phyloP scores from a whole-genome alignment of 2,329 filamentous ascomycete genomes.

The Pseudogymnoascus sp. region DNA sequence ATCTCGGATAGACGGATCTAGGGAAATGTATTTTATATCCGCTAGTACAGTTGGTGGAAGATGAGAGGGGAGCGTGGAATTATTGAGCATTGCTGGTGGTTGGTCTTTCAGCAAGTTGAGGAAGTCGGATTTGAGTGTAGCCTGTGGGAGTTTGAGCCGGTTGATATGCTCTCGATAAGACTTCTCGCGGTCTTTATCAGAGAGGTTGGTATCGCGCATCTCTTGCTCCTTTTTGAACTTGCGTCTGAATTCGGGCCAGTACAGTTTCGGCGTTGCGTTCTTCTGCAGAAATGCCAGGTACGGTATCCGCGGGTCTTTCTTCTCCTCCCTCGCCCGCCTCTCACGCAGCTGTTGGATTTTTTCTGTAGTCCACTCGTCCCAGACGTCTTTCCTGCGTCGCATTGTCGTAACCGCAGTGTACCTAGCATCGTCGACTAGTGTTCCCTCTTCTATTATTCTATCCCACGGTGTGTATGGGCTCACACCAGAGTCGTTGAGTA shows the following conservation, averaged over 20 bases:
- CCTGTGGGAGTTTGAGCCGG: conserved; percentile 56
- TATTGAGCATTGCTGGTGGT: conserved; percentile 51
- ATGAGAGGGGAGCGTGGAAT: conserved; percentile 44
- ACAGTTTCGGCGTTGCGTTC: conserved; percentile 81
- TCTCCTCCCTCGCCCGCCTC: conserved; percentile 65
- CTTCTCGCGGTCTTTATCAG: conserved; percentile 73
- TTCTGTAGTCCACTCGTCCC: conserved; percentile 74
- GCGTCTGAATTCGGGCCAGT: conserved; percentile 93
- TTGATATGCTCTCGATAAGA: conserved; percentile 67
- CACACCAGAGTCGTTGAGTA: conserved; percentile 73
- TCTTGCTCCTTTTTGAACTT: conserved; percentile 76
- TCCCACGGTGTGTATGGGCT: conserved; percentile 92
- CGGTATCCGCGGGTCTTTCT: conserved; percentile 72
- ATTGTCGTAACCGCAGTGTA: conserved; percentile 80
- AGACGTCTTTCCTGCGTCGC: conserved; percentile 72
- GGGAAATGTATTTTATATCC: conserved; percentile 62
- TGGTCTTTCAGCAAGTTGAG: conserved; percentile 55
- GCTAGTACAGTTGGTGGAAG: conserved; percentile 55
- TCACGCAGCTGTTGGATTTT: conserved; percentile 67
- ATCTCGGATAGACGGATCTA: conserved; percentile 54
- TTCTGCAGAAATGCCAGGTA: conserved; percentile 76
- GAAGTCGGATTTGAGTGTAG: conserved; percentile 62
- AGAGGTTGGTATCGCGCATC: conserved; percentile 66
- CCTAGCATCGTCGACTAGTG: conserved; percentile 73
- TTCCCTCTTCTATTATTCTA: conserved; percentile 72